These are phyloP conservation scores for Epichloe sp. DNA, from an alignment of 2,329 filamentous ascomycete species.

Conservation along the genomic window DNA sequence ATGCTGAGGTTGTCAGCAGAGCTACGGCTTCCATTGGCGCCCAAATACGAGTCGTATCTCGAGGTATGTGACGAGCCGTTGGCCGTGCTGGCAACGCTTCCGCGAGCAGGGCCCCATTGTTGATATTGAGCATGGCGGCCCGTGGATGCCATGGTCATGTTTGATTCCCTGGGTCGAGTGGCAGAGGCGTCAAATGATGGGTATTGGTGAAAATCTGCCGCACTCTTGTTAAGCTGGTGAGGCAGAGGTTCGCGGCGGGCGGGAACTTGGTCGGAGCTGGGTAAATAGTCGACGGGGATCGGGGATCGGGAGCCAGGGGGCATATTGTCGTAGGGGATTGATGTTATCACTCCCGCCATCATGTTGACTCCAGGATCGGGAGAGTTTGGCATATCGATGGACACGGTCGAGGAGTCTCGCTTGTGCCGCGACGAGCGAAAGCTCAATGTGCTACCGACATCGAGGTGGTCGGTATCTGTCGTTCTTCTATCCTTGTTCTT, in stretches of 20 bases:
- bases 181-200: slow-evolving; percentile 51
- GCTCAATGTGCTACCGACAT: slow-evolving; percentile 45
- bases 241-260: slow-evolving; percentile 60
- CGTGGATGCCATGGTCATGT: slow-evolving; percentile 49
- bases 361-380: slow-evolving; percentile 56
- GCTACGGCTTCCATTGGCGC: slow-evolving; percentile 44
- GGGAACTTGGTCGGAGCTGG: slow-evolving; percentile 50
- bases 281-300: slow-evolving; percentile 59
- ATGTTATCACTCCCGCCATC: slow-evolving; percentile 71
- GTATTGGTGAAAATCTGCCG: slow-evolving; percentile 79
- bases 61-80: slow-evolving; percentile 40
- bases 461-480: slow-evolving; percentile 44
- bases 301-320: slow-evolving; percentile 54
- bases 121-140: slow-evolving; percentile 64
- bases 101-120: slow-evolving; percentile 52
- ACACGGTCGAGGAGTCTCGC: slow-evolving; percentile 58
- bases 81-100: slow-evolving; percentile 39
- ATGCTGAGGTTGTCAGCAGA: slow-evolving; percentile 41
- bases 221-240: slow-evolving; percentile 69
- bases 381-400: slow-evolving; percentile 53
- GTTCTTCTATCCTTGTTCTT: slow-evolving; percentile 63
- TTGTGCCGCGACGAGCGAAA: slow-evolving; percentile 65
- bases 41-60: slow-evolving; percentile 51
- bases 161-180: slow-evolving; percentile 27
- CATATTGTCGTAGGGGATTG: slow-evolving; percentile 72